Evolutionary conservation across 352 stramenopile genomes (phyloP).

Genomic region (Globisporangium nodosum): DNA sequence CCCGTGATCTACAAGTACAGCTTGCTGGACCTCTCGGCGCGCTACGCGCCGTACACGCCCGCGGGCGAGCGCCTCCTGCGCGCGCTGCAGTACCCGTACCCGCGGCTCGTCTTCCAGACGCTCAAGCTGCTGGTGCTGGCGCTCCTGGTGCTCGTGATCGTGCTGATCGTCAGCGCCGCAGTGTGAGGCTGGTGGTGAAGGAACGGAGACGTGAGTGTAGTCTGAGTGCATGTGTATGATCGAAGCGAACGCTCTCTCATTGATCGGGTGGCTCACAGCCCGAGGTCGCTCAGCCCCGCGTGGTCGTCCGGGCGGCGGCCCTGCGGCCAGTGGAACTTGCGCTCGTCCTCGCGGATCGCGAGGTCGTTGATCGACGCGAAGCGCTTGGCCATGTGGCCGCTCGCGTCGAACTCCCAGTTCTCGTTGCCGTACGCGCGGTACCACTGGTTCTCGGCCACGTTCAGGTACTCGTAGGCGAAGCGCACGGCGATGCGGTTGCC

Average conservation of each 20-base stretch:
- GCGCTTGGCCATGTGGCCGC: conserved; percentile 79
- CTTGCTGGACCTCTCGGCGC: conserved; percentile 41
- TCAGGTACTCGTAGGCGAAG: conserved; percentile 85
- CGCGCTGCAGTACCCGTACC: conserved; percentile 39
- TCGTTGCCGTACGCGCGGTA: conserved; percentile 86
- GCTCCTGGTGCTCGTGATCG: conserved; percentile 1
- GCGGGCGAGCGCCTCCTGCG: conserved; percentile 27
- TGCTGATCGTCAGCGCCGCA: conserved; percentile 1
- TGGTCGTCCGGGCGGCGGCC: conserved; percentile 46
- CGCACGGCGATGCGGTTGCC: conserved; percentile 84
- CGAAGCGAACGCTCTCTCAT: too few relatives aligned
- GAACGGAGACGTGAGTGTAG: too few relatives aligned
- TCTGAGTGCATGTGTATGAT: too few relatives aligned
- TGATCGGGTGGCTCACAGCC: conserved; percentile 13
- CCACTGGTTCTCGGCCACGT: conserved; percentile 52
- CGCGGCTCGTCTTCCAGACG: conserved; percentile 11
- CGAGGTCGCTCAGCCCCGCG: conserved; percentile 29
- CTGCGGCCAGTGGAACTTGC: conserved; percentile 57
- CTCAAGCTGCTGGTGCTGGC: background rate
- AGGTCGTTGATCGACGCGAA: conserved; percentile 88
- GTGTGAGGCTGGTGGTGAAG: background rate
- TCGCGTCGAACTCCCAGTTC: conserved; percentile 85
- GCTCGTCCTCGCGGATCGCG: conserved; percentile 58
- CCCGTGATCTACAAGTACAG: conserved; percentile 63
- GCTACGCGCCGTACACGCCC: conserved; percentile 45